Percentiles rank a stretch among this genome's conserved stretches.
phyloP scores from a whole-genome alignment of 2,329 filamentous ascomycete species.

The Pestalotiopsis sp. region DNA sequence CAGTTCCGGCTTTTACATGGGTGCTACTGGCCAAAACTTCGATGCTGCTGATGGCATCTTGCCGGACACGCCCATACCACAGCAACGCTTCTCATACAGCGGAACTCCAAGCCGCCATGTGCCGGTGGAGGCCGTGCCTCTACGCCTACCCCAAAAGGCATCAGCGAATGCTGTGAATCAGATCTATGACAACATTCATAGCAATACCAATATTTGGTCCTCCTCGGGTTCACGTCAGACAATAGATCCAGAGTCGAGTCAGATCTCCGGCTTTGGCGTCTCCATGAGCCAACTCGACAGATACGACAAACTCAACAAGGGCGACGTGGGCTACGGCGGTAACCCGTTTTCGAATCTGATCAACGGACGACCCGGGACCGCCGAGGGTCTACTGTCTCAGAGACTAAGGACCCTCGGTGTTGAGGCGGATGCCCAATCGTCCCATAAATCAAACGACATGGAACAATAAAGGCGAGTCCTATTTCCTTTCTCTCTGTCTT shows the following conservation, averaged over 20 bases:
- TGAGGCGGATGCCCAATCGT: slow-evolving; percentile 22
- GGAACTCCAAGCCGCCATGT: slow-evolving; percentile 31
- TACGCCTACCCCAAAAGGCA: slow-evolving; percentile 36
- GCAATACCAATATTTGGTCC: slow-evolving; percentile 21
- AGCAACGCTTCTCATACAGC: slow-evolving; percentile 25
- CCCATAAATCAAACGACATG: slow-evolving; percentile 7
- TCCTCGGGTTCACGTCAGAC: slow-evolving; percentile 24
- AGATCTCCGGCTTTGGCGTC: slow-evolving; percentile 21
- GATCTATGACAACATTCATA: slow-evolving; percentile 15
- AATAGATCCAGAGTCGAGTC: slow-evolving; percentile 35
- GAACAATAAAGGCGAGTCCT: slow-evolving; percentile 5
- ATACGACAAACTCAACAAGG: slow-evolving; percentile 70
- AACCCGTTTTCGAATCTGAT: slow-evolving; percentile 45
- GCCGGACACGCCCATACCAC: slow-evolving; percentile 17
- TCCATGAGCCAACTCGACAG: slow-evolving; percentile 16
- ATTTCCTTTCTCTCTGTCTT: neutral
- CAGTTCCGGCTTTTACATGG: slow-evolving; percentile 51
- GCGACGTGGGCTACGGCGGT: slow-evolving; percentile 63
- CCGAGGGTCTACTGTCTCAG: slow-evolving; percentile 70
- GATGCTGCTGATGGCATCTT: slow-evolving; percentile 35
- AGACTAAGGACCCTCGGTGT: slow-evolving; percentile 64
- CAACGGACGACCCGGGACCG: slow-evolving; percentile 40
- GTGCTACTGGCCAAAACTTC: slow-evolving; percentile 29
- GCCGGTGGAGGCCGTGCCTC: slow-evolving; percentile 53
- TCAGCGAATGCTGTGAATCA: slow-evolving; percentile 15